These are phyloP conservation scores for Crepidotus variabilis DNA, from an alignment of 768 basidiomycete genomes.

Conservation along the genomic window DNA sequence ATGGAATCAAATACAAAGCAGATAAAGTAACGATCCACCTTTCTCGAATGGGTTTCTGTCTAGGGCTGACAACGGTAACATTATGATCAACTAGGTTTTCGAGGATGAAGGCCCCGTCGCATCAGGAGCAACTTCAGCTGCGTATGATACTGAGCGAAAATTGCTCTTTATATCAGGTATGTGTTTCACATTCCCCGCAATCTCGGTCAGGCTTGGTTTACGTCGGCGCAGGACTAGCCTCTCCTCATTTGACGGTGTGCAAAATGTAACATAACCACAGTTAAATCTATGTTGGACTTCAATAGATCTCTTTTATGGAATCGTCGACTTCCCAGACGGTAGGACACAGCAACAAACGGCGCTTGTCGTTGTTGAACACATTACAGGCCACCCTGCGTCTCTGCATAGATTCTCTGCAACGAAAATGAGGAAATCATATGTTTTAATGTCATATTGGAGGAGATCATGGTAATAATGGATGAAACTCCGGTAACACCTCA, in stretches of 20 bases:
- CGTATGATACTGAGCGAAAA: slow-evolving; percentile 46
- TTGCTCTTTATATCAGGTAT: slow-evolving; percentile 58
- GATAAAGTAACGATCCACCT: slow-evolving; percentile 41
- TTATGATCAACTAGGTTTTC: slow-evolving; percentile 44
- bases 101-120: slow-evolving; percentile 62
- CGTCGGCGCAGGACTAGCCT: slow-evolving; percentile 24
- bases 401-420: no score
- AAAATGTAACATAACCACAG: no score
- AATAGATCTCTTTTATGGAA: no score
- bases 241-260: slow-evolving; percentile 28
- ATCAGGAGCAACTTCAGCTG: slow-evolving; percentile 53
- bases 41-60: neutral
- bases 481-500: slow-evolving; percentile 11
- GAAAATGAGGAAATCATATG: no score
- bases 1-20: slow-evolving; percentile 55
- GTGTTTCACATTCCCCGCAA: slow-evolving; percentile 7
- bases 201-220: neutral
- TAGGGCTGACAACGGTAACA: neutral
- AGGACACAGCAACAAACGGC: no score
- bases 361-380: no score
- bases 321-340: no score
- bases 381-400: no score
- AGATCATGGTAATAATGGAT: slow-evolving; percentile 15
- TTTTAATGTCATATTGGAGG: neutral
- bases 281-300: no score